Conservation (phyloP, 2,329 filamentous ascomycete genomes). For the Fusarium tupiense region DNA sequence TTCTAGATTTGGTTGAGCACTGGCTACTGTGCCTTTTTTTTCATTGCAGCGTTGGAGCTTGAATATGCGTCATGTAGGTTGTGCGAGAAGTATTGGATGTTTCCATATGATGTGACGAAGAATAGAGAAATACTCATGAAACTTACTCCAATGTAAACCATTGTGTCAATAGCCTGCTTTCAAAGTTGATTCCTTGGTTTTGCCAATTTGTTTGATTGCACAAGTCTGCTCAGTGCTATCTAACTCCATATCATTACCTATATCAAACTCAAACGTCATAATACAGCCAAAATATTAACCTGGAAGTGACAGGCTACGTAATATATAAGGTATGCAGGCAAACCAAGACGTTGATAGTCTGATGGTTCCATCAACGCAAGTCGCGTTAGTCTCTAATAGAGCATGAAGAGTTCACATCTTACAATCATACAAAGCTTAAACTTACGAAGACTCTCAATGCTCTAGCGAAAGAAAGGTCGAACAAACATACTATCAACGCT, state of each 20-base stretch:
- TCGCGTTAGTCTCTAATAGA: not conserved
- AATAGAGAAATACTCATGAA: not conserved
- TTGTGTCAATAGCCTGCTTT: not conserved
- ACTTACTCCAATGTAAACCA: not conserved
- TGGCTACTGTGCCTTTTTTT: constrained; percentile 31
- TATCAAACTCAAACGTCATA: not conserved
- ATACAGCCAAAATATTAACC: not conserved
- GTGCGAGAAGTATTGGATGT: not conserved
- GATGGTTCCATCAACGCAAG: not conserved
- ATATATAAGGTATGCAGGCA: not conserved
- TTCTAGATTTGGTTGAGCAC: constrained; percentile 30
- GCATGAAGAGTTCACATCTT: not conserved
- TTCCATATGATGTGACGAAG: not conserved
- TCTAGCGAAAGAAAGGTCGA: not conserved
- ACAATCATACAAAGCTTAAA: not conserved
- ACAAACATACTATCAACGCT: not conserved
- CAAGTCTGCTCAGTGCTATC: not conserved
- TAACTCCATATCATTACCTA: not conserved
- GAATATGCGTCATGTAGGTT: constrained; percentile 10
- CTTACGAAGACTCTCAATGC: not conserved
- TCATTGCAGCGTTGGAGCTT: constrained; percentile 6
- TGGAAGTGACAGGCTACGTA: not conserved
- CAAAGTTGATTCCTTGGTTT: not conserved
- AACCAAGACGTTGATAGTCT: not conserved
- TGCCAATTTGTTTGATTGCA: not conserved